Evolutionary conservation across 1,284 basidiomycete species (phyloP).

Genomic region (Polyporus tsugae): DNA sequence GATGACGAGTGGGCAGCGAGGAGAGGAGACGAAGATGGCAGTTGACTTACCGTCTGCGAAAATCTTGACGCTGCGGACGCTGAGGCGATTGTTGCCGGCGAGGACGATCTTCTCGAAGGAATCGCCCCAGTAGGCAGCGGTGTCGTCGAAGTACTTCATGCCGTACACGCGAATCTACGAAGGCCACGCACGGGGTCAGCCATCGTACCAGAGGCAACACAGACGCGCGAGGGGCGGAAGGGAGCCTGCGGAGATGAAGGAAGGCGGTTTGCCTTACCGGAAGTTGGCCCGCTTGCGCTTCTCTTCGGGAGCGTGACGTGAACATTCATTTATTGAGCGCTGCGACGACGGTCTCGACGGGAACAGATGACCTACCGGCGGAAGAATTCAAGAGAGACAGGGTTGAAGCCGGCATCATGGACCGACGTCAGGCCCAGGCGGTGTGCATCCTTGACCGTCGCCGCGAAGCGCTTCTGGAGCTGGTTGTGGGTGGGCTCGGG

Average conservation of each 20-base stretch:
- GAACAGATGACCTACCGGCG: slow-evolving; percentile 54
- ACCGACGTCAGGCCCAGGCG: slow-evolving; percentile 79
- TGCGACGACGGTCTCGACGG: not conserved
- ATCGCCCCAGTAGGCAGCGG: slow-evolving; percentile 81
- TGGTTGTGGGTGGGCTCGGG: slow-evolving; percentile 73
- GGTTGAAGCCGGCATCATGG: slow-evolving; percentile 84
- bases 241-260: slow-evolving; percentile 2
- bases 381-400: slow-evolving; percentile 78
- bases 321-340: not conserved
- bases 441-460: slow-evolving; percentile 74
- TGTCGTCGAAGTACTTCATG: slow-evolving; percentile 77
- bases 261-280: slow-evolving; percentile 55
- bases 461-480: slow-evolving; percentile 68
- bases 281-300: slow-evolving; percentile 64
- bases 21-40: not conserved
- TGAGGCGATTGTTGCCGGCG: slow-evolving; percentile 67
- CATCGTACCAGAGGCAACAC: not conserved
- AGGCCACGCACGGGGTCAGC: not conserved
- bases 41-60: slow-evolving; percentile 78
- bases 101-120: slow-evolving; percentile 63
- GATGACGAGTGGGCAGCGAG: not conserved
- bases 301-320: slow-evolving; percentile 48
- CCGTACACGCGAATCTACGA: slow-evolving; percentile 75
- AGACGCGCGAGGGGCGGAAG: slow-evolving; percentile 4
- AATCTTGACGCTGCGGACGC: slow-evolving; percentile 86